phyloP scores from a whole-genome alignment of 2,329 filamentous ascomycete genomes.

The Fusarium pseudograminearum region DNA sequence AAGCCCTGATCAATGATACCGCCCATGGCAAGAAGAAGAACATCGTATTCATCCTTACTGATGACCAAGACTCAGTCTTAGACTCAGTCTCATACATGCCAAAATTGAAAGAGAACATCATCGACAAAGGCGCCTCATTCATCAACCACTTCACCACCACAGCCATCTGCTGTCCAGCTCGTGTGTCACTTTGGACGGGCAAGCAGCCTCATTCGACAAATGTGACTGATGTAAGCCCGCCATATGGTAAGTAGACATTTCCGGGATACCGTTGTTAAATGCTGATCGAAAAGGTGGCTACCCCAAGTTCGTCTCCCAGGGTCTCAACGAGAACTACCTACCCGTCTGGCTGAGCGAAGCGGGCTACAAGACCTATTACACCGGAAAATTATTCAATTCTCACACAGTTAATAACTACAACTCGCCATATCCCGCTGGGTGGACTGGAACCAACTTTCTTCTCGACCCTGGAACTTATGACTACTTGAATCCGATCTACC shows the following conservation, averaged over 20 bases:
- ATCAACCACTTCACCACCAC: conserved; percentile 74
- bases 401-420: conserved; percentile 73
- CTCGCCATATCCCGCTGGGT: conserved; percentile 67
- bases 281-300: conserved; percentile 58
- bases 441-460: conserved; percentile 60
- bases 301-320: conserved; percentile 73
- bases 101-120: conserved; percentile 65
- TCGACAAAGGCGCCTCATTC: conserved; percentile 69
- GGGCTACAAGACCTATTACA: conserved; percentile 79
- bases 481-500: conserved; percentile 64
- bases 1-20: not conserved
- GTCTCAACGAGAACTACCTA: conserved; percentile 75
- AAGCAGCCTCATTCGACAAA: conserved; percentile 78
- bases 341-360: conserved; percentile 77
- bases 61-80: conserved; percentile 74
- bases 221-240: conserved; percentile 68
- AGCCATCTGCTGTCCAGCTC: conserved; percentile 74
- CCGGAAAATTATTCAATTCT: conserved; percentile 78
- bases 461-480: conserved; percentile 55
- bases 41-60: conserved; percentile 75
- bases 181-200: conserved; percentile 74
- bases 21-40: conserved; percentile 56
- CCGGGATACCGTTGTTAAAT: not conserved
- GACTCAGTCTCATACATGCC: conserved; percentile 73
- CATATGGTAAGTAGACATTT: conserved; percentile 58